Percentiles rank a stretch among this genome's conserved stretches.
Evolutionary conservation across 257 asterid species (phyloP).

Genomic region (Cruciata laevipes): DNA sequence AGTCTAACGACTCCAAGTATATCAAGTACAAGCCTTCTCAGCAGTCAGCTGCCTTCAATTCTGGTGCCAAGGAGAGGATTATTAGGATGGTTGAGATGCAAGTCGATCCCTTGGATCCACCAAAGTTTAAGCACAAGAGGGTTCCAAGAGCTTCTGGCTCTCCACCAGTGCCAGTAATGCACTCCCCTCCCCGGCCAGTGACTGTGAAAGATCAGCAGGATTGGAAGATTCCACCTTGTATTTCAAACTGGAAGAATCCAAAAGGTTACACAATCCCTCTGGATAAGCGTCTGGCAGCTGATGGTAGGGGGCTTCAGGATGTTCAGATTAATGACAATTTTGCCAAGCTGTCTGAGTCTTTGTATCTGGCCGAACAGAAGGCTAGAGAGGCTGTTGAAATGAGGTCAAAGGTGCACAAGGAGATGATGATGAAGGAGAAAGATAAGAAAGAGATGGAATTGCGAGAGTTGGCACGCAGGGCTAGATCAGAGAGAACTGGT

Average conservation of each 20-base stretch:
- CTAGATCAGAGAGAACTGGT: conserved; percentile 77
- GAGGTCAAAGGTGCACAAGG: conserved; percentile 86
- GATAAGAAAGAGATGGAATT: conserved; percentile 84
- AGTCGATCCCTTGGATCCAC: conserved; percentile 93
- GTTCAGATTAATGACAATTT: conserved; percentile 88
- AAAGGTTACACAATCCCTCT: conserved; percentile 94
- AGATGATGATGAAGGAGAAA: conserved; percentile 88
- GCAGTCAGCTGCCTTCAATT: conserved; percentile 84
- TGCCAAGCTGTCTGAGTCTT: conserved; percentile 70
- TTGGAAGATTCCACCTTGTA: conserved; percentile 93
- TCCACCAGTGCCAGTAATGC: conserved; percentile 97
- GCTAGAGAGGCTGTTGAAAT: conserved; percentile 94
- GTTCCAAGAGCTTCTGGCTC: conserved; percentile 94
- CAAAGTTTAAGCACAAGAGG: conserved; percentile 87
- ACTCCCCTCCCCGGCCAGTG: conserved; percentile 88
- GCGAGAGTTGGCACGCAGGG: conserved; percentile 79
- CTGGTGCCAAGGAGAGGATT: conserved; percentile 91
- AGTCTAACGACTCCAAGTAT: conserved; percentile 68
- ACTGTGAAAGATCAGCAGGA: conserved; percentile 92
- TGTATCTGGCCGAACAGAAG: conserved; percentile 80
- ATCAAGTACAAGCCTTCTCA: conserved; percentile 95
- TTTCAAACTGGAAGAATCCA: conserved; percentile 92
- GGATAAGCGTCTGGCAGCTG: conserved; percentile 90
- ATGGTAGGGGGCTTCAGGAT: conserved; percentile 96
- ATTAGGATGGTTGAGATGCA: conserved; percentile 94